Base-by-base conservation (phyloP, 352 stramenopile genomes). In the Globisporangium megalacanthum region DNA sequence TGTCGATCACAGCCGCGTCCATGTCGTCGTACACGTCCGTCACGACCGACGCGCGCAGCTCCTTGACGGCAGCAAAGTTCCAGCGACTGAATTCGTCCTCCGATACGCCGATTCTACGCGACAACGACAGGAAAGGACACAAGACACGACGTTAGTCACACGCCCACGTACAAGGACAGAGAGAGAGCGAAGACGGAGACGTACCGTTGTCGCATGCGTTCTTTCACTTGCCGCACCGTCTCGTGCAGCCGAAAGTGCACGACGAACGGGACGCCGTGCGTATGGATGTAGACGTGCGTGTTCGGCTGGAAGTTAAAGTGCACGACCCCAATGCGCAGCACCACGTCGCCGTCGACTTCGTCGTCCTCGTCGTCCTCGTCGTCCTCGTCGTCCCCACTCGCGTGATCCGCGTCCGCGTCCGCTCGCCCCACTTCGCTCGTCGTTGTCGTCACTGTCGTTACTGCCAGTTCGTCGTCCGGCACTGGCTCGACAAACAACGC, bases 1-100 rank as follows among this genome's bases (percentile, higher is more conserved):
- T 62, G 4, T 86, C 70, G 13, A 88, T 60, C 25, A 58, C 65
- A 14, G 80, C 79, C 0, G 62, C 51, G 35, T 90, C 76, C 74
- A 88, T 84, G 9, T 87, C 77, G n/a, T 82, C 62, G 57, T 79
- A 83, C 45, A 89, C 66, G 19, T 69, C 68, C 37, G 62, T 60
- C 52, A 88, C 15, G 13, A 71, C 71, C 31, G 79, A 86, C 10
- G 80, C 83, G 54, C 90, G 89, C 25, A 82, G 72, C 25, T 95
- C 80, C 49, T 89, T 89, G 22, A 95, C 72, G 29, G 89, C 59
- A 4, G 83, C 70, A 15, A 95, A 71, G 22, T 84, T 77, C 86
- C 86, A 95, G 22, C 76, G 72, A 17, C 61, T 59, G 42, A 95
- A 91, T 37, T 80, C 61, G 20, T 91, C 82, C 13, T 68, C 67